These are phyloP conservation scores for Hygrophoropsis aurantiaca DNA, from an alignment of 768 basidiomycete genomes.

Conservation along the genomic window DNA sequence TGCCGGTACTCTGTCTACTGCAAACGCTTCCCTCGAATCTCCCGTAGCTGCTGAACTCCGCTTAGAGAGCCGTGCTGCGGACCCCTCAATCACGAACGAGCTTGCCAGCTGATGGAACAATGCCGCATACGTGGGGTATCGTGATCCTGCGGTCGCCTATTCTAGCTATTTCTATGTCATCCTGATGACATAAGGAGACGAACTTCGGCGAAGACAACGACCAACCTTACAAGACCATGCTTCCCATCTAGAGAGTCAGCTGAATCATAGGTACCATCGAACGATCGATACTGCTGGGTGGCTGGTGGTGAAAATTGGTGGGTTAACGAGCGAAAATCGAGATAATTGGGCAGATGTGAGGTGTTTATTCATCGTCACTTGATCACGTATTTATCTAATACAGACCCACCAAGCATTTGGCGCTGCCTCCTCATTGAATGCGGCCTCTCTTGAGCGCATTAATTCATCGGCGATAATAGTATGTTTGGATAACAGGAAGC, in stretches of 20 bases:
- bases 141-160: slow-evolving; percentile 87
- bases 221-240: slow-evolving; percentile 80
- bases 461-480: slow-evolving; percentile 90
- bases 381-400: not conserved
- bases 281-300: slow-evolving; percentile 15
- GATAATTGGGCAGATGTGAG: slow-evolving; percentile 84
- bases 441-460: slow-evolving; percentile 67
- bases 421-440: slow-evolving; percentile 65
- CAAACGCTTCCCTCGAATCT: slow-evolving; percentile 68
- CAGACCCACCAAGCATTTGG: slow-evolving; percentile 64
- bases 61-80: slow-evolving; percentile 70
- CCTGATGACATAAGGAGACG: slow-evolving; percentile 56
- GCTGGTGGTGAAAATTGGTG: slow-evolving; percentile 70
- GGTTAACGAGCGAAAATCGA: slow-evolving; percentile 84
- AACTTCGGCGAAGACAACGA: slow-evolving; percentile 70
- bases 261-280: slow-evolving; percentile 58
- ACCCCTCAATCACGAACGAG: slow-evolving; percentile 70
- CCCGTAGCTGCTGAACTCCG: slow-evolving; percentile 70
- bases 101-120: slow-evolving; percentile 99
- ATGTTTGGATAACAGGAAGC: slow-evolving; percentile 79
- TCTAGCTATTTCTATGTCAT: slow-evolving; percentile 98
- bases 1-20: slow-evolving; percentile 53
- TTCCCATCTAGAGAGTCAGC: slow-evolving; percentile 81
- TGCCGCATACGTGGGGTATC: slow-evolving; percentile 80
- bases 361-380: not conserved